Conservation (phyloP, 1,139 yeast species). For the Magnusiomyces tetraspermus region DNA sequence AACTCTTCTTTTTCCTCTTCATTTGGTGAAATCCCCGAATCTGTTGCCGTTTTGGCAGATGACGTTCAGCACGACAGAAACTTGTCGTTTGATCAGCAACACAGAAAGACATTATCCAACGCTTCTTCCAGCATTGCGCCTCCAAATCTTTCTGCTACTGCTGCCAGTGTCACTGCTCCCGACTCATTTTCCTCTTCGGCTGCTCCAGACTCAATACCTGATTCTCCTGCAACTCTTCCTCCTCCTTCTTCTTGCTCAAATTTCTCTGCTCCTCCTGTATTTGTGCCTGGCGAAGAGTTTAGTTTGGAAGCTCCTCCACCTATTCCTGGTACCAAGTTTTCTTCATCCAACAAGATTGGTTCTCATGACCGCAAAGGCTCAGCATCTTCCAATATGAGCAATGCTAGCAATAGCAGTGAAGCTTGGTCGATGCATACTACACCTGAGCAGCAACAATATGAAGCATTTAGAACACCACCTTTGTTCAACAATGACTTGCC, state of each 20-base stretch:
- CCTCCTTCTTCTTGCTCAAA: background rate
- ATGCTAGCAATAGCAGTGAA: background rate
- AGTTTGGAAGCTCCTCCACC: background rate
- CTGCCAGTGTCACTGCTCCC: too few species aligned
- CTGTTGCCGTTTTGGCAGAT: background rate
- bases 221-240: background rate
- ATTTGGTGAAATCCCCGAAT: background rate
- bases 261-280: background rate
- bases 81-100: too few species aligned
- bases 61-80: too few species aligned
- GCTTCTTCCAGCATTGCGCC: too few species aligned
- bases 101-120: too few species aligned
- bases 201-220: too few species aligned
- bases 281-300: background rate
- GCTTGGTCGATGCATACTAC: background rate
- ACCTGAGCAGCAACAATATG: conserved; percentile 3
- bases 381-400: background rate
- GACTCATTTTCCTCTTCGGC: too few species aligned
- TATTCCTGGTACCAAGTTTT: background rate
- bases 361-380: background rate
- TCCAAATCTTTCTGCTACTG: too few species aligned
- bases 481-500: too few species aligned
- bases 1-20: background rate
- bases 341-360: background rate
- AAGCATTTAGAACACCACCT: background rate